phyloP scores from a whole-genome alignment of 176 grass and related monocot species.

The Alloteropsis semialata region DNA sequence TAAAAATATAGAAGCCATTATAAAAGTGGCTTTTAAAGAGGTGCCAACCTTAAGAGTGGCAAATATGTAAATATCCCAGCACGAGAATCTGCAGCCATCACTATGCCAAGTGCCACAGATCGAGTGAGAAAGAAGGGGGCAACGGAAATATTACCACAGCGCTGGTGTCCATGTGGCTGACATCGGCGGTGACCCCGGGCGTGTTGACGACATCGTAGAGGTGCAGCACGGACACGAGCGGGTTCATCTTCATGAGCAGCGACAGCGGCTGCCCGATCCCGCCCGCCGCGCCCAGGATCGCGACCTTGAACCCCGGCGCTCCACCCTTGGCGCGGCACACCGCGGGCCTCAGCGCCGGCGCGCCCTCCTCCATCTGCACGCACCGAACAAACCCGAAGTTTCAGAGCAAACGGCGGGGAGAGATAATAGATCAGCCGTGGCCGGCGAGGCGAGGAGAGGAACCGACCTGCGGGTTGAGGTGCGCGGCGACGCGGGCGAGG shows the following conservation, averaged over 20 bases:
- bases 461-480: constrained; percentile 54
- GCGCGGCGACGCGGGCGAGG: constrained; percentile 69
- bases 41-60: no score
- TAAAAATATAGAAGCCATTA: no score
- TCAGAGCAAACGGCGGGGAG: not conserved
- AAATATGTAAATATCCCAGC: no score
- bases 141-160: constrained; percentile 58
- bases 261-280: constrained; percentile 91
- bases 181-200: constrained; percentile 89
- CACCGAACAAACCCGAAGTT: not conserved
- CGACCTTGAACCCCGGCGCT: constrained; percentile 86
- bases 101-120: not conserved
- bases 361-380: constrained; percentile 51
- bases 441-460: not conserved
- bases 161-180: constrained; percentile 95
- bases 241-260: constrained; percentile 99
- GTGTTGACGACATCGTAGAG: constrained; percentile 96
- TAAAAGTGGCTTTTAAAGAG: no score
- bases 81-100: not conserved
- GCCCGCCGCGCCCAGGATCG: constrained; percentile 80
- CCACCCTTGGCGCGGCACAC: constrained; percentile 86
- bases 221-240: constrained; percentile 90
- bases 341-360: constrained; percentile 44
- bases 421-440: not conserved
- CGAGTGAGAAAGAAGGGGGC: not conserved